Base-by-base conservation (phyloP, 352 stramenopile species). In the Chrysophaeum taylorii region DNA sequence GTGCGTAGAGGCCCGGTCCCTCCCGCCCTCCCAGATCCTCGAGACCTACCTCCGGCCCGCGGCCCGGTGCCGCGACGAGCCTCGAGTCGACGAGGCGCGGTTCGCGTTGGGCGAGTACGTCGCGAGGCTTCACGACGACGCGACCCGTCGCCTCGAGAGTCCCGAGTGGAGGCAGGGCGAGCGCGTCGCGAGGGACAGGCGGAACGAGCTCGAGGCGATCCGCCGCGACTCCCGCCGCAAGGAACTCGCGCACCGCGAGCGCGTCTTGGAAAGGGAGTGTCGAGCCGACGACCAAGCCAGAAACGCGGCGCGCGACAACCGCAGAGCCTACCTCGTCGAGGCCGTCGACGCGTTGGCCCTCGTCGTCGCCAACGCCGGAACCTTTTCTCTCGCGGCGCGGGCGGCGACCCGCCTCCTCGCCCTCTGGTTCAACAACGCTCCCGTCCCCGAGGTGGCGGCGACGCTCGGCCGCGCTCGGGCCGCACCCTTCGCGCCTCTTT, bases 401-500 rank as follows among this genome's bases (percentile, higher is more conserved):
- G 84, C 97, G 0, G 57, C 57, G 33, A 97, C 96, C 78, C 82
- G 88, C 39, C 76, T 98, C 25, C 69, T 97, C 12, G 92, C 85
- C 7, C 73, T 98, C 1, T 98, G 94, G 94, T 96, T 98, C 69
- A 86, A 81, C 62, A 95, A 96, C 70, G 86, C 85, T 38, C 33
- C 69, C 60, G 68, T 97, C 29, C 82, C 86, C 43, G 82, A 88
- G 54, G 72, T 85, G 0, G 78, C 96, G 2, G 76, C 86, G 1
- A 71, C 78, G 38, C 90, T 98, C 14, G 87, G 92, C 37, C 96
- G 87, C 18, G 98, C 94, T 84, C 94, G 96, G 73, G 9, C 31
- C 45, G 23, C 9, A 12, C 33, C 57, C 9, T 95, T 98, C 71
- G 87, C 98, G 31, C 91, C 93, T 23, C 78, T 98, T 14, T 94